Evolutionary conservation across 345 rosid genomes (phyloP).

Genomic region (Eucalyptus tenuipes): DNA sequence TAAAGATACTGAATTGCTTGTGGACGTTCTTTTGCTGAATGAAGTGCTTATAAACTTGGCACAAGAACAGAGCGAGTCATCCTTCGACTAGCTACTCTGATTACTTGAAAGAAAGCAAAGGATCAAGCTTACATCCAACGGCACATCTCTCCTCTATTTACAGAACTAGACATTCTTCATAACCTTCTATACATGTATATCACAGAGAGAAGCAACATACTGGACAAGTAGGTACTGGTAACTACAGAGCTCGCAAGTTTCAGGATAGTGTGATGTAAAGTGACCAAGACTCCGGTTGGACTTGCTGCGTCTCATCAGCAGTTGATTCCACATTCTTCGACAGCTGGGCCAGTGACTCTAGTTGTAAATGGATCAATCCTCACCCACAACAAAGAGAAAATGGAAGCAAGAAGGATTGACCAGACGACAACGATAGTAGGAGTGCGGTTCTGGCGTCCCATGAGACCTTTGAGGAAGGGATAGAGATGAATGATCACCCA

Average conservation of each 20-base stretch:
- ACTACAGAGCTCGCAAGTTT: neutral
- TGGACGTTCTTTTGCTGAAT: neutral
- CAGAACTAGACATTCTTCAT: neutral
- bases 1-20: neutral
- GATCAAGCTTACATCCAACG: neutral
- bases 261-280: neutral
- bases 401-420: conserved; percentile 84
- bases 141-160: neutral
- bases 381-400: conserved; percentile 83
- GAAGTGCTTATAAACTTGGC: neutral
- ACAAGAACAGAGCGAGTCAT: neutral
- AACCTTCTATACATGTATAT: neutral
- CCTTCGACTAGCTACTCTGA: neutral
- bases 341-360: conserved; percentile 67
- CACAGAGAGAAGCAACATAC: neutral
- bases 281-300: neutral
- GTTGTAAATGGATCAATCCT: conserved; percentile 78
- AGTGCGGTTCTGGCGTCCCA: conserved; percentile 89
- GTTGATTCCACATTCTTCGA: conserved; percentile 70
- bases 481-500: conserved; percentile 91
- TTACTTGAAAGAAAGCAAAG: neutral
- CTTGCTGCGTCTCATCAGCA: conserved; percentile 18
- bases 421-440: conserved; percentile 92
- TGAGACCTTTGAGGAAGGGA: conserved; percentile 91
- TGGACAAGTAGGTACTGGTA: neutral